These are phyloP conservation scores for Sordariomycetes sp. DNA, from an alignment of 2,329 filamentous ascomycete species.

Conservation along the genomic window DNA sequence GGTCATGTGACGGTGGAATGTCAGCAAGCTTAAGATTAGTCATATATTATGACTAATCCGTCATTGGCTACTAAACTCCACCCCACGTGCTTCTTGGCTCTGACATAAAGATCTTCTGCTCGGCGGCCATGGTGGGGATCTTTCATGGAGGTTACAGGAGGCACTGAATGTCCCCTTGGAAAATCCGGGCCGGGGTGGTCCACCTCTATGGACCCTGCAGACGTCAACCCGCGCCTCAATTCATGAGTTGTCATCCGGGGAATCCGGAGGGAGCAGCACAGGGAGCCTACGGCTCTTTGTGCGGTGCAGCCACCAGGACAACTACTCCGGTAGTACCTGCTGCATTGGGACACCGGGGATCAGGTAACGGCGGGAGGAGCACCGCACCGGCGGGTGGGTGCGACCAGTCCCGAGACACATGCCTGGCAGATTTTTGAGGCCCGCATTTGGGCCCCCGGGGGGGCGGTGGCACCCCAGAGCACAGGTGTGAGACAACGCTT, in stretches of 20 bases:
- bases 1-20: constrained; percentile 1
- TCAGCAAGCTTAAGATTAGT: not conserved
- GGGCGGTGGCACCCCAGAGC: not conserved
- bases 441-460: not conserved
- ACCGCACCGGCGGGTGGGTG: not conserved
- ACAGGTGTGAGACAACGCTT: not conserved
- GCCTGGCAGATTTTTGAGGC: not conserved
- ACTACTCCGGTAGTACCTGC: not conserved
- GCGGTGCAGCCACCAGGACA: not conserved
- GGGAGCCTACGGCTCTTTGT: not conserved
- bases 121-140: not conserved
- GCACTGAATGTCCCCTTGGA: not conserved
- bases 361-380: not conserved
- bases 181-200: not conserved
- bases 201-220: not conserved
- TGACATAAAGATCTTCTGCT: not conserved
- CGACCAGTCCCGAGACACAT: not conserved
- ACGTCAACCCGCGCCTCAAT: not conserved
- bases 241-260: not conserved
- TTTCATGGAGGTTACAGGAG: not conserved
- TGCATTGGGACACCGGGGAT: not conserved
- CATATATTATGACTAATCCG: not conserved
- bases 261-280: not conserved
- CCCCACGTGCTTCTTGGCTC: not conserved
- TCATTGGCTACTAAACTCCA: not conserved